These are phyloP conservation scores for Xylariaceae sp. DNA, from an alignment of 2,329 filamentous ascomycete genomes.

Conservation along the genomic window DNA sequence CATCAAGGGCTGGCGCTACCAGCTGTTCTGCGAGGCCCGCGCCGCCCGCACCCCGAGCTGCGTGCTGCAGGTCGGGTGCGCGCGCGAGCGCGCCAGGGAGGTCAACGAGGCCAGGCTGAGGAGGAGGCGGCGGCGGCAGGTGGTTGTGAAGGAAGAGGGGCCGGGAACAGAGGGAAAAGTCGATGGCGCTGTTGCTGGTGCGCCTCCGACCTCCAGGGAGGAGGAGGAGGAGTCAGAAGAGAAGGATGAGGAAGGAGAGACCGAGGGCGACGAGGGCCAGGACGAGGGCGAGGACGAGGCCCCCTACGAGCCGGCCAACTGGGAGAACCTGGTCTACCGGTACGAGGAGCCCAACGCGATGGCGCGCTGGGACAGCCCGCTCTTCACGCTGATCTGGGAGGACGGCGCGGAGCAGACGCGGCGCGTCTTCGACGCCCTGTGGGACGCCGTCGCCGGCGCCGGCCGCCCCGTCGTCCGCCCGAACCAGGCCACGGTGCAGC, in stretches of 20 bases:
- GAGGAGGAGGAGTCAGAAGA: too few relatives aligned
- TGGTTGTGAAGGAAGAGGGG: too few relatives aligned
- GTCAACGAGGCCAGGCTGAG: slow-evolving; percentile 55
- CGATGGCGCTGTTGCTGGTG: too few relatives aligned
- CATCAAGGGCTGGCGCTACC: slow-evolving; percentile 85
- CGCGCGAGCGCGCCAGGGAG: slow-evolving; percentile 40
- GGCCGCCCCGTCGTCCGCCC: slow-evolving; percentile 58
- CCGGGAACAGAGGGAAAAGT: slow-evolving; percentile 36
- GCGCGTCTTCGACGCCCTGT: slow-evolving; percentile 57
- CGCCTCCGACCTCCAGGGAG: too few relatives aligned
- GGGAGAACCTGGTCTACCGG: slow-evolving; percentile 72
- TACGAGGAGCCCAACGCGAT: slow-evolving; percentile 85
- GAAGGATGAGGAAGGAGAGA: slow-evolving; percentile 19
- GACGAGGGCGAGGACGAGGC: slow-evolving; percentile 31
- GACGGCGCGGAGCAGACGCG: slow-evolving; percentile 55
- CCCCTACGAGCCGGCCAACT: slow-evolving; percentile 51
- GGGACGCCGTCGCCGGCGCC: slow-evolving; percentile 64
- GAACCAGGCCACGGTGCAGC: slow-evolving; percentile 66
- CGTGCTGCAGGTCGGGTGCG: slow-evolving; percentile 59
- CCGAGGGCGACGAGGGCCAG: slow-evolving; percentile 11
- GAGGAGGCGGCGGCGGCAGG: too few relatives aligned
- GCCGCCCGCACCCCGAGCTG: slow-evolving; percentile 68
- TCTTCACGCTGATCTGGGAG: slow-evolving; percentile 73
- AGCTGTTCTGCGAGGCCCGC: slow-evolving; percentile 79
- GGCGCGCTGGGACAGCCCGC: slow-evolving; percentile 75